Percentiles rank a stretch among this genome's conserved stretches.
Evolutionary conservation across 1,139 yeast genomes (phyloP).

Genomic region (Nadsonia starkeyi-henricii): DNA sequence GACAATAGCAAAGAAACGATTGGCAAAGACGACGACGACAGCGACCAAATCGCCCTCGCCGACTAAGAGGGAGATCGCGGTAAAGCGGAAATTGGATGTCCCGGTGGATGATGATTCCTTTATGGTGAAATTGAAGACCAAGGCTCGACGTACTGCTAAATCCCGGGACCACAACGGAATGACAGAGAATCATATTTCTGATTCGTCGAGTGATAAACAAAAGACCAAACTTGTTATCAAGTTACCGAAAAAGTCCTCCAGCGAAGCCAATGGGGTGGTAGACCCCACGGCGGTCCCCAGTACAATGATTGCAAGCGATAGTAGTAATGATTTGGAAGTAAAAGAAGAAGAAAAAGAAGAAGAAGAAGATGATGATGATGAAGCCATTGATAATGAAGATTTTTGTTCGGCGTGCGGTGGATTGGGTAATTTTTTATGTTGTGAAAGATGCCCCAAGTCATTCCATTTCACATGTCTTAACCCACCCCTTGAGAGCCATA

Average conservation of each 20-base stretch:
- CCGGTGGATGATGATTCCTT: not conserved
- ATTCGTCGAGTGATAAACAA: not conserved
- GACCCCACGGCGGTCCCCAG: too few species aligned
- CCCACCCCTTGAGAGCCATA: conserved; percentile 68
- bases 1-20: too few species aligned
- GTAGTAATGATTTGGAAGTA: not conserved
- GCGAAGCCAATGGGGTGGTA: too few species aligned
- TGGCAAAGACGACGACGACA: too few species aligned
- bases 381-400: conserved; percentile 49
- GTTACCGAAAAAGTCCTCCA: not conserved
- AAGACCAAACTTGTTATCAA: not conserved
- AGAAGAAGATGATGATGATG: conserved; percentile 9
- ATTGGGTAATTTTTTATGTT: conserved; percentile 77
- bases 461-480: conserved; percentile 86
- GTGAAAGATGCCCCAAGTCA: conserved; percentile 85
- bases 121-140: not conserved
- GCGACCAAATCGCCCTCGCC: too few species aligned
- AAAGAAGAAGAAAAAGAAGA: conserved; percentile 1
- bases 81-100: too few species aligned
- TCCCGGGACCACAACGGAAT: not conserved
- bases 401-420: conserved; percentile 82
- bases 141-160: not conserved
- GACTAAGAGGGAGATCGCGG: too few species aligned
- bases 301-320: too few species aligned
- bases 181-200: not conserved